Evolutionary conservation across 2,329 filamentous ascomycete genomes (phyloP), one percentile per base, ranked within the genome.

Genomic region (Cucurbitaria berberidis): DNA sequence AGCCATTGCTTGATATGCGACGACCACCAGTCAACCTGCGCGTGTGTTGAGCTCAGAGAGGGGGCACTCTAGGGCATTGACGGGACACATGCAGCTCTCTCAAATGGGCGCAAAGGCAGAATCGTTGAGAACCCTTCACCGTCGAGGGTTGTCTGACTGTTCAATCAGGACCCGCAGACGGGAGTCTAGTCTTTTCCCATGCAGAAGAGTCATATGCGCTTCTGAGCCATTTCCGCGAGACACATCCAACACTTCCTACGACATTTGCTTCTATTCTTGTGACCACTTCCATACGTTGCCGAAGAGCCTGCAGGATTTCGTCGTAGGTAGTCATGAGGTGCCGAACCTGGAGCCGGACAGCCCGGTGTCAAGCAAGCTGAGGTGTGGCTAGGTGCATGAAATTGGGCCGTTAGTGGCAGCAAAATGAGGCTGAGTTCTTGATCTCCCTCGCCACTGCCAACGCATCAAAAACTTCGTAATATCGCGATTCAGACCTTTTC

Each of bases 401-500:
- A 41, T 57, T 53, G 52, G 51, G 52, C 34, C 9, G 39, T 66
- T 66, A 61, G 52, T 61, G 55, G 62, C 61, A 44, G 16, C 22
- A 39, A 45, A 62, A 24, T 67, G 72, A 72, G 70, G 72, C 72
- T 74, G 70, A 63, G 70, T 52, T 38, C 32, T 42, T 40, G 62
- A 65, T 67, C 64, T 41, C 40, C 58, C 54, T 69, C 64, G 68
- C 68, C 67, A 69, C 66, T 65, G 67, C 65, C 68, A 71, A 60
- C 68, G 59, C 68, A 70, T 69, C 63, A 65, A 66, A 59, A 57
- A 48, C 51, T 51, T 53, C 54, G 54, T 48, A 56, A 52, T 40
- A 22, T 54, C 52, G 47, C 57, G n/a, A 54, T 46, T 55, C 24
- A 40, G 36, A 38, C 30, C 3, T 24, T 27, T 47, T 48, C 38